Percentiles rank a stretch among this genome's conserved stretches.
phyloP scores from a whole-genome alignment of 1,284 basidiomycete species.

The Hymenochaete sp. region DNA sequence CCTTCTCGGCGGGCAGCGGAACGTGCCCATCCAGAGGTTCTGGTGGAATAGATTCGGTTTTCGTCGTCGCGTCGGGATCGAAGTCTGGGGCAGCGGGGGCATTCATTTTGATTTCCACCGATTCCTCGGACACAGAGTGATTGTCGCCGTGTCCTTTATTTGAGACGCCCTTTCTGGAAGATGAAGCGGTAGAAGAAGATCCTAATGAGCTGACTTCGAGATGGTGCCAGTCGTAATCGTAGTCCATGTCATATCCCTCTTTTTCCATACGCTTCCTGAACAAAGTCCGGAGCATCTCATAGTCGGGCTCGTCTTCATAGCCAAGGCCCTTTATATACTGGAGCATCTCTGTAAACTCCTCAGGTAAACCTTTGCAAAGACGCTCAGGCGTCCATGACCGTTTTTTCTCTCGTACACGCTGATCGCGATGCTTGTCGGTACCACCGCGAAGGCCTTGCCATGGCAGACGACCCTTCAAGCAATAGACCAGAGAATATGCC shows the following conservation, averaged over 20 bases:
- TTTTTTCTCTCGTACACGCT: constrained; percentile 14
- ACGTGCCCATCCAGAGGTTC: no score
- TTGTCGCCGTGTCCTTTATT: no score
- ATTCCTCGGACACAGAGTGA: no score
- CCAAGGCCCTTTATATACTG: constrained; percentile 14
- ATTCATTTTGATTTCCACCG: no score
- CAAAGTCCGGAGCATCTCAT: constrained; percentile 15
- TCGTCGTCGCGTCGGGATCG: no score
- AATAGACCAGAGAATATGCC: constrained; percentile 90
- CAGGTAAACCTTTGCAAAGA: constrained; percentile 17
- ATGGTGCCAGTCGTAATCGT: constrained; percentile 13
- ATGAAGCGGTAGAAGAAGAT: no score
- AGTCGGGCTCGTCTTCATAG: constrained; percentile 18
- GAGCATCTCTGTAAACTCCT: constrained; percentile 17
- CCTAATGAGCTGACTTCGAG: background rate
- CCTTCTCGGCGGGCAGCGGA: no score
- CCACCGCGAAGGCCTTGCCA: constrained; percentile 43
- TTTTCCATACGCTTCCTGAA: constrained; percentile 5
- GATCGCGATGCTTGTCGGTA: constrained; percentile 12
- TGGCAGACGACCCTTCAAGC: constrained; percentile 81
- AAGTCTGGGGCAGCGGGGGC: no score
- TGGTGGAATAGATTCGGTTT: no score
- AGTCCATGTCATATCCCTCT: constrained; percentile 7
- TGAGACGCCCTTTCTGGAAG: no score
- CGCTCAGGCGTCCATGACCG: constrained; percentile 10